Percentiles rank a stretch among this genome's conserved stretches.
Evolutionary conservation across 1,284 basidiomycete species (phyloP).

Genomic region (Cryptococcus sp.): DNA sequence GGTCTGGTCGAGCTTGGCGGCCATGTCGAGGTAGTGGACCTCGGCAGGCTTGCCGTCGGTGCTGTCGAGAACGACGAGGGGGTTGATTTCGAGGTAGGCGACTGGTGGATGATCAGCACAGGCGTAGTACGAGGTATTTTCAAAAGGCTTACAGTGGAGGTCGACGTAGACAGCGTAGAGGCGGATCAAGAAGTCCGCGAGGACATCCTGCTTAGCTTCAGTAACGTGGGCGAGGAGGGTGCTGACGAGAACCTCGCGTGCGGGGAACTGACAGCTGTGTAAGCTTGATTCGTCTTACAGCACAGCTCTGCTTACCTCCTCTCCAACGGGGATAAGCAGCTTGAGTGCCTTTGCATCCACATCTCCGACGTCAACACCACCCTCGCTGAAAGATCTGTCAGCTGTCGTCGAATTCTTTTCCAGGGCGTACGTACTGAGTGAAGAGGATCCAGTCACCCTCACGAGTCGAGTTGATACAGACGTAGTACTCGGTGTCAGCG

Average conservation of each 20-base stretch:
- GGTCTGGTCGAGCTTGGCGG: conserved; percentile 95
- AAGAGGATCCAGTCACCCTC: conserved; percentile 97
- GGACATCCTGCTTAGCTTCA: conserved; percentile 74
- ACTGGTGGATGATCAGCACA: conserved; percentile 48
- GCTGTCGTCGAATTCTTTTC: conserved; percentile 1
- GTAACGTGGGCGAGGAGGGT: conserved; percentile 79
- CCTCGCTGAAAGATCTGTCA: conserved; percentile 59
- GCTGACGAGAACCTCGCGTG: conserved; percentile 70
- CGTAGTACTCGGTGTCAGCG: conserved; percentile 92
- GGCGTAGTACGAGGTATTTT: neutral
- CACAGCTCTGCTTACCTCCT: conserved; percentile 41
- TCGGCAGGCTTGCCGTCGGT: conserved; percentile 70
- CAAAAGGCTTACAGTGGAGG: conserved; percentile 65
- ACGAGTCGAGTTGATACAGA: conserved; percentile 94
- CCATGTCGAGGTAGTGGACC: conserved; percentile 98
- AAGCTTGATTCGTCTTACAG: neutral
- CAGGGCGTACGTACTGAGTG: conserved; percentile 63
- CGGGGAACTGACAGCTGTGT: conserved; percentile 63
- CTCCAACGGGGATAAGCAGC: conserved; percentile 77
- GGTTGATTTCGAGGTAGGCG: conserved; percentile 99
- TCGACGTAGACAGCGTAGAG: conserved; percentile 98
- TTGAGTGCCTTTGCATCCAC: conserved; percentile 97
- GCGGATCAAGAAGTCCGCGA: conserved; percentile 90
- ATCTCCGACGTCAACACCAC: conserved; percentile 98
- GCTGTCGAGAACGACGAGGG: conserved; percentile 89